Percentiles rank a stretch among this genome's conserved stretches.
phyloP scores from a whole-genome alignment of 1,139 yeast genomes.

The Taphrina deformans region DNA sequence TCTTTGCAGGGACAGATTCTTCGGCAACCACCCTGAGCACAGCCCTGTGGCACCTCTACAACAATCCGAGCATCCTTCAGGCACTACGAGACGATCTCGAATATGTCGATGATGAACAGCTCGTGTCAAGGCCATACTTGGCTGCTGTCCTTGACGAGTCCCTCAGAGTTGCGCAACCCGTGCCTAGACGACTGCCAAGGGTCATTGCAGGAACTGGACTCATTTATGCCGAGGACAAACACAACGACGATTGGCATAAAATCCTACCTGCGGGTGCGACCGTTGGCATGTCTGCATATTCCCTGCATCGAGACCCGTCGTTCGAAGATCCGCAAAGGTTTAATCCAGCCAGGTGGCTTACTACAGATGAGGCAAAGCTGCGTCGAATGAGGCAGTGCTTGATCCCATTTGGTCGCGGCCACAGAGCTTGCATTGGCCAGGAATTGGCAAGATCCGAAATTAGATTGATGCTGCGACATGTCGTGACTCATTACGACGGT shows the following conservation, averaged over 20 bases:
- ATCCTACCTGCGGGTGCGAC: constrained; percentile 25
- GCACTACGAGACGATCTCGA: constrained; percentile 9
- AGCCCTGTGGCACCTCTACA: constrained; percentile 17
- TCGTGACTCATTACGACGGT: constrained; percentile 19
- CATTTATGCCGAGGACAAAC: constrained; percentile 27
- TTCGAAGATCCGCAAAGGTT: constrained; percentile 12
- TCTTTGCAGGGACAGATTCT: constrained; percentile 31
- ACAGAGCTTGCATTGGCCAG: constrained; percentile 30
- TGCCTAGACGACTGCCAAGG: constrained; percentile 26
- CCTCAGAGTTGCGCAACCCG: constrained; percentile 18
- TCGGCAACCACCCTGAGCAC: constrained; percentile 22
- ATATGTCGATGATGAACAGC: neutral
- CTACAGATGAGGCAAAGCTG: neutral
- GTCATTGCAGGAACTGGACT: constrained; percentile 6
- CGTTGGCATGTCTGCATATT: constrained; percentile 22
- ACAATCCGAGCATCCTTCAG: neutral
- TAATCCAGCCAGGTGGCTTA: constrained; percentile 14
- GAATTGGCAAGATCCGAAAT: constrained; percentile 20
- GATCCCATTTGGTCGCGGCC: constrained; percentile 24
- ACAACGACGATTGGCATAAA: constrained; percentile 30
- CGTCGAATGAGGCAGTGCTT: constrained; percentile 13
- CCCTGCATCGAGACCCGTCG: constrained; percentile 21
- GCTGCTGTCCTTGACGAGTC: constrained; percentile 19
- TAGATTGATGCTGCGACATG: neutral
- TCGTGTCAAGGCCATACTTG: neutral